Evolutionary conservation across 768 basidiomycete genomes (phyloP).

Genomic region (Coprinopsis sp.): DNA sequence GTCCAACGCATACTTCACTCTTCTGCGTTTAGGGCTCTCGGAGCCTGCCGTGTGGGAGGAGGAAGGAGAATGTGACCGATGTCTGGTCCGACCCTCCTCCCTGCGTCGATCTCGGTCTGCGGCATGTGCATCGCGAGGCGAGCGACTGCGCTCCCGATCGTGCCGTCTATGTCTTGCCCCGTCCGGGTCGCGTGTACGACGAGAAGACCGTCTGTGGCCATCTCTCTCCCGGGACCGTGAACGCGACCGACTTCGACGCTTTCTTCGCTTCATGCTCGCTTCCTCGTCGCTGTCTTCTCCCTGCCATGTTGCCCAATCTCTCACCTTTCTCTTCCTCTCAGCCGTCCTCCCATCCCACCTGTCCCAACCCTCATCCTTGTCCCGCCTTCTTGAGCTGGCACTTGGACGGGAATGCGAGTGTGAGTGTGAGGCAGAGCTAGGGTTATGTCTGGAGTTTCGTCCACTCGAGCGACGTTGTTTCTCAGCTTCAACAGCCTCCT

Average conservation of each 20-base stretch:
- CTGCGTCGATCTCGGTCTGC: conserved; percentile 7
- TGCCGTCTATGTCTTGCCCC: conserved; percentile 20
- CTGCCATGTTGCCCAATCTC: conserved; percentile 50
- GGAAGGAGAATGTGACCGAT: conserved; percentile 11
- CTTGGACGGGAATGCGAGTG: neutral
- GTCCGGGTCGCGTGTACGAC: conserved; percentile 15
- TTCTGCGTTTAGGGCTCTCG: conserved; percentile 9
- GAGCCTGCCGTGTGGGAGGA: conserved; percentile 8
- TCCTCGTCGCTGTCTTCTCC: conserved; percentile 37
- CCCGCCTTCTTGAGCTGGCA: conserved; percentile 2
- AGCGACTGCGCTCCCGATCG: conserved; percentile 20
- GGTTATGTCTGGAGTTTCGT: conserved; percentile 2
- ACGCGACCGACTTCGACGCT: conserved; percentile 12
- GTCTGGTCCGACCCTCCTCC: conserved; percentile 17
- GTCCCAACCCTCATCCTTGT: conserved; percentile 43
- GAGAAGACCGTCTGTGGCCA: conserved; percentile 15
- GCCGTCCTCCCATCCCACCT: conserved; percentile 49
- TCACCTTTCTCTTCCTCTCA: conserved; percentile 40
- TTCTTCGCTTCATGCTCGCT: conserved; percentile 26
- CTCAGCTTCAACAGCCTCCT: conserved; percentile 73
- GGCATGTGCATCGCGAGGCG: conserved; percentile 12
- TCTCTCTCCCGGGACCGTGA: conserved; percentile 24
- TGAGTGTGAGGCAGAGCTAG: conserved; percentile 1
- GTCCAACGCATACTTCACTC: conserved; percentile 29
- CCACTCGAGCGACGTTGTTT: conserved; percentile 35